Evolutionary conservation across 1,284 basidiomycete species (phyloP).

Genomic region (Rhodotorula sp.): DNA sequence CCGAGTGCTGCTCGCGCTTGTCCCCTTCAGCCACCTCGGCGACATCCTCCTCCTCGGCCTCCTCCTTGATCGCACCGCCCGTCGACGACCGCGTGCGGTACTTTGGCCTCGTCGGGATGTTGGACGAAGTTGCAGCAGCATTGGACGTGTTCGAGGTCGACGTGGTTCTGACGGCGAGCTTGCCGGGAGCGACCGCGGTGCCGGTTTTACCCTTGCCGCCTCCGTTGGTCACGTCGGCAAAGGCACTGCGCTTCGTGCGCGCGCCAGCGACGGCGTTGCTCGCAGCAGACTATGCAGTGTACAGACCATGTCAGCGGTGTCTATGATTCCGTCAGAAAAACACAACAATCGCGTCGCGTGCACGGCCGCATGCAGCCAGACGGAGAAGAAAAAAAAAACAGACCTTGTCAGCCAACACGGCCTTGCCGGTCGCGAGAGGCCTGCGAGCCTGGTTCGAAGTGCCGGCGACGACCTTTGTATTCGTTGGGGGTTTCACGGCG

Average conservation of each 20-base stretch:
- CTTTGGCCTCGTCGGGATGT: conserved; percentile 12
- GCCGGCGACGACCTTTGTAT: conserved; percentile 8
- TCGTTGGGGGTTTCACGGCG: conserved; percentile 3
- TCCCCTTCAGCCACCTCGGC: background rate
- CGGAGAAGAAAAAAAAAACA: background rate
- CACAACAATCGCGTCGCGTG: background rate
- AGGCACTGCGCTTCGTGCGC: conserved; percentile 31
- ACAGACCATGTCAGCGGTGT: no score
- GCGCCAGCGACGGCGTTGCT: conserved; percentile 11
- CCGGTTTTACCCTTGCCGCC: conserved; percentile 15
- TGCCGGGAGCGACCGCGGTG: background rate
- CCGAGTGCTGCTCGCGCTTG: conserved; percentile 12
- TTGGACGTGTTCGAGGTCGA: background rate
- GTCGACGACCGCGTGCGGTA: conserved; percentile 38
- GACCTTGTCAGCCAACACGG: conserved; percentile 31
- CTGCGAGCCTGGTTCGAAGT: background rate
- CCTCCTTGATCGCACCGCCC: conserved; percentile 29
- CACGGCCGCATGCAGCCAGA: background rate
- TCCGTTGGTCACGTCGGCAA: conserved; percentile 40
- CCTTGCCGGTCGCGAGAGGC: background rate
- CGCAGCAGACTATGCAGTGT: conserved; percentile 5
- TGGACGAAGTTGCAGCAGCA: conserved; percentile 9
- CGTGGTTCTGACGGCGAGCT: background rate
- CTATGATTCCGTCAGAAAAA: background rate
- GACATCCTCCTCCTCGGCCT: conserved; percentile 24